A percentile compares a stretch with the other conserved stretches of the same genome.
Evolutionary conservation across 148 eudicot species (phyloP).

Genomic region (Agrostemma githago): DNA sequence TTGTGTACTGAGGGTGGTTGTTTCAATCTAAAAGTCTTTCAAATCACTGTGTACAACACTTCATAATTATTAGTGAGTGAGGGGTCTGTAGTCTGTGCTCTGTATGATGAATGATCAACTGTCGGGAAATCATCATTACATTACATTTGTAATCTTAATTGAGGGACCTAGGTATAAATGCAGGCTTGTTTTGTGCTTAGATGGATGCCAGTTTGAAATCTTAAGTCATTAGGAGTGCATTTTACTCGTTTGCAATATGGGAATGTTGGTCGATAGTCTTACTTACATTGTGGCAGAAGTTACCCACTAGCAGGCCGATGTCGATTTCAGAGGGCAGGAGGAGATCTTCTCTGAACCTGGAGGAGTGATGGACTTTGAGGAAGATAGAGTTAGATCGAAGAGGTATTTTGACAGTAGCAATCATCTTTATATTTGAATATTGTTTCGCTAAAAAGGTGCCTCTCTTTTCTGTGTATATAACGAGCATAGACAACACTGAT

Average conservation of each 20-base stretch:
- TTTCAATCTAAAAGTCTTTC: neutral
- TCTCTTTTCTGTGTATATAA: neutral
- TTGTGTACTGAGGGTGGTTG: neutral
- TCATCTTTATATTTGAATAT: constrained; percentile 4
- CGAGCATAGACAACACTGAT: neutral
- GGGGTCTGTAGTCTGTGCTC: neutral
- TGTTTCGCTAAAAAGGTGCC: neutral
- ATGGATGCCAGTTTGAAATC: neutral
- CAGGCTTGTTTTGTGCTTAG: neutral
- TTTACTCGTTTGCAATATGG: constrained; percentile 26
- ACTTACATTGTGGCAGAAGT: constrained; percentile 99
- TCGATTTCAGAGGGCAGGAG: constrained; percentile 86
- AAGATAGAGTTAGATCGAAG: constrained; percentile 82
- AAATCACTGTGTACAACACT: neutral
- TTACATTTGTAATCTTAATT: neutral
- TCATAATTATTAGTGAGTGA: neutral
- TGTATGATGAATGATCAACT: neutral
- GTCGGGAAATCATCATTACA: neutral
- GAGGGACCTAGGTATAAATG: neutral
- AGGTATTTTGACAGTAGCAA: constrained; percentile 43
- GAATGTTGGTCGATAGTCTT: constrained; percentile 86
- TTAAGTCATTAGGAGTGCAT: neutral
- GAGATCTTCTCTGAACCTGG: constrained; percentile 84
- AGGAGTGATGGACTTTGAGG: constrained; percentile 95
- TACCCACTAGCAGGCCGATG: constrained; percentile 92